Base-by-base conservation (phyloP, 805 yeast genomes). In the Suhomyces xylopsoci region DNA sequence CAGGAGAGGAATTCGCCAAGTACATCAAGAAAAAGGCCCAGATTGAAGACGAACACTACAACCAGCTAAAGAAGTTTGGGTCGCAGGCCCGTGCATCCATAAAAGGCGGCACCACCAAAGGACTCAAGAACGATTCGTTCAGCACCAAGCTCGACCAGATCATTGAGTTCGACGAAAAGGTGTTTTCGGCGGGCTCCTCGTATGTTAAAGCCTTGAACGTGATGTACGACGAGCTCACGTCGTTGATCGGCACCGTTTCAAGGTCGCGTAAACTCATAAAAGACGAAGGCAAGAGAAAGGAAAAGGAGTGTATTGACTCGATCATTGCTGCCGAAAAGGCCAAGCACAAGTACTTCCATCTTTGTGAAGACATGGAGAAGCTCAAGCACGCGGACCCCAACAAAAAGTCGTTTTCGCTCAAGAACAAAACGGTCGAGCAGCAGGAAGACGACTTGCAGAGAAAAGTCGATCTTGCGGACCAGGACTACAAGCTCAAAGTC, bases 271-370 rank as follows among this genome's bases (percentile, higher is more conserved):
- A 92, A 66, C 60, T 78, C 32, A 73, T 84, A 50, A 94, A 94
- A 67, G 98, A 94, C 47, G 88, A 88, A 52, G 90, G 91, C 43
- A 79, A 82, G 62, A 78, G 88, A 47, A 81, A 85, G 59, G 99
- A 94, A 64, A 90, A 88, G 63, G 96, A 87, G 54, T 92, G 91
- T 34, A 63, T 77, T 10, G 98, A 94, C 52, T 84, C 97, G 6
- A 92, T 91, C 48, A 74, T 77, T 51, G 81, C 82, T 43, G 97
- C 96, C 1, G 97, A 90, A 58, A 93, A 93, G 80, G 96, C 97
- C 14, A 89, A 88, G 67, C 73, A 66, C 48, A 73, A 70, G 65
- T 93, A 94, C 66, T 82, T 81, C 63, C 84, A 88, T 50, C 71
- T 91, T 24, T 90, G 97, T 62, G 87, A 84, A 50, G 98, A 94